Evolutionary conservation across 2,329 filamentous ascomycete genomes (phyloP).

Genomic region (Talaromyces sp.): DNA sequence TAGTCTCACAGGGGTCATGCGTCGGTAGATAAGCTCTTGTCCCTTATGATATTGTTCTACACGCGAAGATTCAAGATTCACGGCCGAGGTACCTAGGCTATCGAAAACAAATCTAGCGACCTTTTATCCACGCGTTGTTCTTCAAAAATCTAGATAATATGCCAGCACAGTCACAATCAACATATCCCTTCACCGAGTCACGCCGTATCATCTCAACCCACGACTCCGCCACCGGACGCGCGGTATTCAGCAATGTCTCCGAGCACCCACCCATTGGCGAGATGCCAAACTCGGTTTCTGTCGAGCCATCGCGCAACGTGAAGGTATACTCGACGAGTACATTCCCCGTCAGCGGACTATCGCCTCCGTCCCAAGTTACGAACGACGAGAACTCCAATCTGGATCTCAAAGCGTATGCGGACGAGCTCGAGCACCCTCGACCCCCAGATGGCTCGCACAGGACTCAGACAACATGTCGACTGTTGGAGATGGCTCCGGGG

Average conservation of each 20-base stretch:
- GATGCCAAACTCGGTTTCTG: background rate
- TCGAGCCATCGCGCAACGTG: constrained; percentile 9
- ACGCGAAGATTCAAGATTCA: no score
- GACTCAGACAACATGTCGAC: constrained; percentile 36
- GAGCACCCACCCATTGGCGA: constrained; percentile 3
- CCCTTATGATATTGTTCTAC: no score
- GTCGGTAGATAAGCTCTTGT: no score
- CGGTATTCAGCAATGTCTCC: constrained; percentile 6
- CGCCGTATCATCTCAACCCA: constrained; percentile 8
- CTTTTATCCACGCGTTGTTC: background rate
- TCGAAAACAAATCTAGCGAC: no score
- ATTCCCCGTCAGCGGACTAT: constrained; percentile 8
- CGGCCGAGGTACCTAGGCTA: no score
- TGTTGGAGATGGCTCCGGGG: constrained; percentile 47
- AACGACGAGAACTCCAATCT: background rate
- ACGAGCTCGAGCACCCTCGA: constrained; percentile 5
- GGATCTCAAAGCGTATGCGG: constrained; percentile 5
- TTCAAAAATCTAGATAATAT: background rate
- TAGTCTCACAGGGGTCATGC: no score
- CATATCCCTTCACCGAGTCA: constrained; percentile 4
- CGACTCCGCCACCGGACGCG: constrained; percentile 5
- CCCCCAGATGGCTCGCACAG: constrained; percentile 1
- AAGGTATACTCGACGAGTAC: constrained; percentile 10
- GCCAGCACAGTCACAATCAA: background rate
- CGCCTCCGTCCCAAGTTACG: constrained; percentile 6